Evolutionary conservation across 2,329 filamentous ascomycete species (phyloP).

Genomic region (Nothophaeocryptopus gaeumannii): DNA sequence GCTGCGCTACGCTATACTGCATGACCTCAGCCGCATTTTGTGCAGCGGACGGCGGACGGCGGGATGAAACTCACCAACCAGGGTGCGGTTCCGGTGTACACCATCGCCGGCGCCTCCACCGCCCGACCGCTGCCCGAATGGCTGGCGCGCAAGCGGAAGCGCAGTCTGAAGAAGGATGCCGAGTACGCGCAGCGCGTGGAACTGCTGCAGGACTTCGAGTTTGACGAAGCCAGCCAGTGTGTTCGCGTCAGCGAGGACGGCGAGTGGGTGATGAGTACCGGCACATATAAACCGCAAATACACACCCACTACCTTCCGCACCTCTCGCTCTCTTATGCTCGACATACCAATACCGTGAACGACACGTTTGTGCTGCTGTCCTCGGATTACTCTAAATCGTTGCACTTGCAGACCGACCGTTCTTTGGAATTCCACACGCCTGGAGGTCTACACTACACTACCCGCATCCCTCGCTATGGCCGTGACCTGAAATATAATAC

Average conservation of each 20-base stretch:
- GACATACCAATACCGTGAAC: conserved; percentile 89
- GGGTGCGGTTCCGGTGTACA: conserved; percentile 85
- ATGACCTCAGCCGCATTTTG: conserved; percentile 2
- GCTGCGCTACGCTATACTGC: too few species aligned
- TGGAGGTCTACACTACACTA: conserved; percentile 80
- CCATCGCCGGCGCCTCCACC: conserved; percentile 85
- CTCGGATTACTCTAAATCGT: conserved; percentile 86
- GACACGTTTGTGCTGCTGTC: conserved; percentile 87
- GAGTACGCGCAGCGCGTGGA: conserved; percentile 94
- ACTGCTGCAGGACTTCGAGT: conserved; percentile 94
- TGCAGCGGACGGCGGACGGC: background rate
- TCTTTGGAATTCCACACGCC: conserved; percentile 91
- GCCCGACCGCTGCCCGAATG: conserved; percentile 89
- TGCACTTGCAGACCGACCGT: conserved; percentile 90
- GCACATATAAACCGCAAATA: conserved; percentile 75
- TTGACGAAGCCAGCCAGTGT: conserved; percentile 90
- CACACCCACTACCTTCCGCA: conserved; percentile 95
- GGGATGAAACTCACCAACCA: conserved; percentile 78
- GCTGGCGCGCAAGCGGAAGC: conserved; percentile 85
- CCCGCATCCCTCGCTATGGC: conserved; percentile 89
- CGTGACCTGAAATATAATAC: conserved; percentile 84
- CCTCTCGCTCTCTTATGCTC: conserved; percentile 85
- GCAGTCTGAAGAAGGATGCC: conserved; percentile 84
- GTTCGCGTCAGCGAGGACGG: conserved; percentile 91
- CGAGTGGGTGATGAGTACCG: conserved; percentile 93